Percentiles rank a stretch among this genome's conserved stretches.
phyloP scores from a whole-genome alignment of 257 asterid species.

The Thymus mandschuricus region DNA sequence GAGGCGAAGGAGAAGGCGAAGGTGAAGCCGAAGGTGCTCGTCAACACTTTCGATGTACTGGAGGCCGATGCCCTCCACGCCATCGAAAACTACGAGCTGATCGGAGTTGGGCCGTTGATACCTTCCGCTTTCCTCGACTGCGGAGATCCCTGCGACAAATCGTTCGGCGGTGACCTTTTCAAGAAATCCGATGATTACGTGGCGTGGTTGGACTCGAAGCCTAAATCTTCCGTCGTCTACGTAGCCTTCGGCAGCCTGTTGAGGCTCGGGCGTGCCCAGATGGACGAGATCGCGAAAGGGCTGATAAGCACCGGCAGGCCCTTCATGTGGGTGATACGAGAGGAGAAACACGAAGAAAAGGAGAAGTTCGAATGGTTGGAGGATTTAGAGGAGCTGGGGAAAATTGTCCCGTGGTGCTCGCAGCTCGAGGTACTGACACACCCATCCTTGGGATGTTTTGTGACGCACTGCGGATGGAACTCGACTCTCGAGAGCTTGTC shows the following conservation, averaged over 20 bases:
- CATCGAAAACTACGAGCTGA: constrained; percentile 33
- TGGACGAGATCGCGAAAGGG: constrained; percentile 60
- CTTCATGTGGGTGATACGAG: constrained; percentile 64
- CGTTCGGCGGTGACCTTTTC: constrained; percentile 47
- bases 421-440: constrained; percentile 60
- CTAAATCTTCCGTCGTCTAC: constrained; percentile 49
- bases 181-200: constrained; percentile 38
- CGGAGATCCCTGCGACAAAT: constrained; percentile 29
- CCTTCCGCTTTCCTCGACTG: constrained; percentile 48
- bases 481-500: constrained; percentile 58
- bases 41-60: constrained; percentile 54
- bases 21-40: constrained; percentile 44
- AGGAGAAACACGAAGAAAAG: neutral
- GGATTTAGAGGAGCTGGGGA: constrained; percentile 43
- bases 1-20: constrained; percentile 25
- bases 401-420: constrained; percentile 62
- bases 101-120: constrained; percentile 59
- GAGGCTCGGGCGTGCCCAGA: constrained; percentile 30
- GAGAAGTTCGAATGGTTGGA: constrained; percentile 29
- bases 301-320: constrained; percentile 43
- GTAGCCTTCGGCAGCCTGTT: constrained; percentile 66
- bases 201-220: constrained; percentile 48
- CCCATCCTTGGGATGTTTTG: constrained; percentile 56
- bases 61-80: constrained; percentile 43
- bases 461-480: constrained; percentile 74